Evolutionary conservation across 192 early-diverging fungal species (phyloP), one percentile per base, ranked within the genome.

Genomic region (Oehlia diaphana): DNA sequence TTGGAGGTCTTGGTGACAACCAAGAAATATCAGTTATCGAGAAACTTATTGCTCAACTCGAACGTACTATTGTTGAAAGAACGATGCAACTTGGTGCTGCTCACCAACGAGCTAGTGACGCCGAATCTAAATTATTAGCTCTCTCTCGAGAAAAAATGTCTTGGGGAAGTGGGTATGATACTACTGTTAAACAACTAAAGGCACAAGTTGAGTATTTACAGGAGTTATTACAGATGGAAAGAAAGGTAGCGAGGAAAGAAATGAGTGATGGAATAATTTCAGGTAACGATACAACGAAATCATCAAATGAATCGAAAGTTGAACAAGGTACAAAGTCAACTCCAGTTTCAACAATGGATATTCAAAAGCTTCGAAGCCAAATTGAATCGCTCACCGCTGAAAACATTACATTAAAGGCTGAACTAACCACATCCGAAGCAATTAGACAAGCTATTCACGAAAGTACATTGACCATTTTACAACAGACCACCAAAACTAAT

Each of bases 161-260:
- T 9, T 78, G 76, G 76, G 76, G 76, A 50, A 68, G 63, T 33
- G 76, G 76, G 28, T 78, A 66, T 33, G 76, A 78, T 53, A 68
- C 42, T 21, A 33, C 23, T 19, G 47, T 78, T 3, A 78, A 69
- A 47, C 8, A 66, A 23, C 31, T 78, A 44, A 78, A 78, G 31
- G 21, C 10, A 28, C 63, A 78, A 68, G 66, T 78, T 39, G 65
- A 78, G 31, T 44, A 78, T 19, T 50, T 78, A n/a, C 42, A 68
- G 35, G 76, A 78, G 35, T 33, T 78, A 68, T 68, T 78, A 31
- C 76, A 78, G 23, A 68, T 78, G 65, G 76, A 77, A 67, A 64
- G 63, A 39, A 77, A 77, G 65, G 37, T 1, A 2, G 19, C 75
- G 4, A 21, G 76, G 50, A 77, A 50, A 68, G 14, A 65, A 77